phyloP scores from a whole-genome alignment of 1,284 basidiomycete species.

The Puccinia brachypodii region DNA sequence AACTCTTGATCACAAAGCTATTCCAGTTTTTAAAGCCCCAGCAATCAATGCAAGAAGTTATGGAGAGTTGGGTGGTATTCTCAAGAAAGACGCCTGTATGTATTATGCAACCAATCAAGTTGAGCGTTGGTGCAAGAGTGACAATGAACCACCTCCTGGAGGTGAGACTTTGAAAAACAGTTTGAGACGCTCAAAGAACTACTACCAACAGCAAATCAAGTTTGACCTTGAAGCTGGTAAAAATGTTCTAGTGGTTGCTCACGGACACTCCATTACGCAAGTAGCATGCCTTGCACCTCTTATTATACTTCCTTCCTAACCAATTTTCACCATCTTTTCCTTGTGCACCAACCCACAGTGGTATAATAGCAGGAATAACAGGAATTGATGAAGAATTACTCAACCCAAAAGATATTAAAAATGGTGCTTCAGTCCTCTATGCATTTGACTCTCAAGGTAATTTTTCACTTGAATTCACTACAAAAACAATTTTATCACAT shows the following conservation, averaged over 20 bases:
- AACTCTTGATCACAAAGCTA: constrained; percentile 57
- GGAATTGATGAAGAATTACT: no score
- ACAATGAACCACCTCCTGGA: constrained; percentile 59
- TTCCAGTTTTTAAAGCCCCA: constrained; percentile 57
- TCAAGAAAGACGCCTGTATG: constrained; percentile 56
- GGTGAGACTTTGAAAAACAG: constrained; percentile 60
- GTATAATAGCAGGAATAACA: no score
- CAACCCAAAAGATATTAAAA: no score
- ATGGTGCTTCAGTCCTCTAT: no score
- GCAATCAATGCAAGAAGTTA: constrained; percentile 60
- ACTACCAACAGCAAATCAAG: constrained; percentile 59
- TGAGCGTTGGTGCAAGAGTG: constrained; percentile 58
- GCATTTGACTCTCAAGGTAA: no score
- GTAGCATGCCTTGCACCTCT: not conserved
- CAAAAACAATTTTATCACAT: no score
- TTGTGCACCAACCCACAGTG: not conserved
- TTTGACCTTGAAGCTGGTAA: constrained; percentile 58
- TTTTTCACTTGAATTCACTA: no score
- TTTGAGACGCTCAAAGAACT: constrained; percentile 58
- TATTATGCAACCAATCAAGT: constrained; percentile 61
- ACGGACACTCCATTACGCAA: constrained; percentile 59
- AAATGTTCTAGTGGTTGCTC: constrained; percentile 59
- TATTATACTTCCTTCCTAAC: not conserved
- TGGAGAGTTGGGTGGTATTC: constrained; percentile 49
- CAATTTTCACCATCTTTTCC: constrained; percentile 4